Evolutionary conservation across 441 rosid genomes (phyloP), one percentile per base, ranked within the genome.

Genomic region (Flueggea neowawraea): DNA sequence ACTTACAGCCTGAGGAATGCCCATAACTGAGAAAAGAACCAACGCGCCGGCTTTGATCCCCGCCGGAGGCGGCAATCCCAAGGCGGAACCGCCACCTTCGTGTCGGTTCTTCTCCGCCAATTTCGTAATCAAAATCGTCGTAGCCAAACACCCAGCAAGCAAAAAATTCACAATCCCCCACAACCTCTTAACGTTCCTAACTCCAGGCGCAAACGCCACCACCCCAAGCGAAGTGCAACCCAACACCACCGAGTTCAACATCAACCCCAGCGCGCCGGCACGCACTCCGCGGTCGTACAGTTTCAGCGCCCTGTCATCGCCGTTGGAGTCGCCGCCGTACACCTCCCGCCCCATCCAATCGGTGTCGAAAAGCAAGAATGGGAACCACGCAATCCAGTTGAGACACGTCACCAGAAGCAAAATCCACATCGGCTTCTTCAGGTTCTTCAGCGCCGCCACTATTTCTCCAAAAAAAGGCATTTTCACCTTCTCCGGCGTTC

Each of bases 301-400:
- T 65, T 63, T 69, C 15, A 63, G 32, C 50, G 81, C 22, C 6
- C 28, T 75, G 6, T 67, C 69, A 0, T 16, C 47, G 3, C 80
- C 80, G 9, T 60, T 68, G 0, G 91, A 76, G 14, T 69, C 64
- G 0, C 97, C 97, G 9, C 96, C 98, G 78, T 74, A 92, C 55
- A 92, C 89, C 71, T 92, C 97, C 60, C 81, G 69, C 6, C 98
- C 98, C 97, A 90, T 90, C 95, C 94, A 92, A 51, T 92, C 98
- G 10, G 98, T 92, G 57, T 92, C 98, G 62, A 78, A 92, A 15
- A 92, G 67, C 62, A 92, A 57, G 72, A 92, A 92, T 4, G 97
- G 98, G 72, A 86, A 90, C 98, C 98, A 92, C 0, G 87, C 98
- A 65, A 92, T 66, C 96, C 97, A 90, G 67, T 85, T 90, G 6